Conservation (phyloP, 768 basidiomycete genomes). For the Vararia minispora region DNA sequence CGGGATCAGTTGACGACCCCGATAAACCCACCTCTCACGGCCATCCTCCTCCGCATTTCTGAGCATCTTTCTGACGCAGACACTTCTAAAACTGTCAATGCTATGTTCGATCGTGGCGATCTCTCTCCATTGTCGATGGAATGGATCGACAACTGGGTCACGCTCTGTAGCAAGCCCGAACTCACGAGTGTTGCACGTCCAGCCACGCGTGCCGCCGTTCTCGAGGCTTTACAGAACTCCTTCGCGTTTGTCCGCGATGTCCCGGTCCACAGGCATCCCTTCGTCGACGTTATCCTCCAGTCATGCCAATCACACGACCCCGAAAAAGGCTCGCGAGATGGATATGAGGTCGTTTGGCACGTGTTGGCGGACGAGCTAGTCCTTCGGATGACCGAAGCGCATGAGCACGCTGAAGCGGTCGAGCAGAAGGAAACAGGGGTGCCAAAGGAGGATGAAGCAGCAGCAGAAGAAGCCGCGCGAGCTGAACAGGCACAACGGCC, state of each 20-base stretch:
- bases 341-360: constrained; percentile 14
- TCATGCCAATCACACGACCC: constrained; percentile 29
- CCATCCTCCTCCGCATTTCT: constrained; percentile 52
- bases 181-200: constrained; percentile 26
- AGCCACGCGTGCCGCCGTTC: constrained; percentile 41
- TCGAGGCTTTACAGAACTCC: constrained; percentile 44
- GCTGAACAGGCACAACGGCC: constrained; percentile 1
- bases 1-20: constrained; percentile 43
- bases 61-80: constrained; percentile 62
- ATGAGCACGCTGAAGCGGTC: constrained; percentile 39
- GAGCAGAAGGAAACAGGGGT: constrained; percentile 57
- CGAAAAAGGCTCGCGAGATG: constrained; percentile 8
- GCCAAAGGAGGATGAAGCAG: constrained; percentile 30
- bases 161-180: constrained; percentile 36
- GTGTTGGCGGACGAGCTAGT: constrained; percentile 17
- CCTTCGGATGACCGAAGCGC: constrained; percentile 20
- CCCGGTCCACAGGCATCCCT: constrained; percentile 43
- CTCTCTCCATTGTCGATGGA: constrained; percentile 61
- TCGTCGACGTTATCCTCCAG: constrained; percentile 42
- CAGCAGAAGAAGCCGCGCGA: background rate
- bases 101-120: constrained; percentile 58
- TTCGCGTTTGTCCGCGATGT: constrained; percentile 65
- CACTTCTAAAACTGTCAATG: constrained; percentile 45
- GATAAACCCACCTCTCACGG: constrained; percentile 50
- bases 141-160: constrained; percentile 62